phyloP scores from a whole-genome alignment of 179 eudicot genomes.

The Silene noctiflora region DNA sequence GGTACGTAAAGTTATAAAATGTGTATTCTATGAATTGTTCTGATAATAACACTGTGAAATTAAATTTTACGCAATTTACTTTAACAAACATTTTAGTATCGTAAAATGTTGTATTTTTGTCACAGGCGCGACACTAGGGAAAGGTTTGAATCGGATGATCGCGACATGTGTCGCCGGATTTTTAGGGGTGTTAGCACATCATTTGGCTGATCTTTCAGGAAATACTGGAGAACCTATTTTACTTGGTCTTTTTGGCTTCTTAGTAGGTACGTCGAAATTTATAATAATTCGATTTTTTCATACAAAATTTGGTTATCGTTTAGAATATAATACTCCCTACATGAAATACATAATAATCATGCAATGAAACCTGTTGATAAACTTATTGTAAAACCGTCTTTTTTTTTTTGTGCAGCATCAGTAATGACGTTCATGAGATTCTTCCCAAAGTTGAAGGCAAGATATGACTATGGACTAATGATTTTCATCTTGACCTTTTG shows the following conservation, averaged over 20 bases:
- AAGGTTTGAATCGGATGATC: constrained; percentile 48
- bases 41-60: too few species aligned
- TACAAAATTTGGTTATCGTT: background rate
- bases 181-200: constrained; percentile 52
- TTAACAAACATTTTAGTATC: background rate
- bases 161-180: constrained; percentile 50
- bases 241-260: constrained; percentile 42
- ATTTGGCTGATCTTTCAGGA: constrained; percentile 47
- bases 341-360: too few species aligned
- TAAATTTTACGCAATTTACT: too few species aligned
- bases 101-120: background rate
- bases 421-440: constrained; percentile 50
- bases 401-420: constrained; percentile 35
- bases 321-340: too few species aligned
- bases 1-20: constrained; percentile 18
- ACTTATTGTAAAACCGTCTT: too few species aligned
- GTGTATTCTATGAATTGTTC: too few species aligned
- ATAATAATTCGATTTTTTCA: background rate
- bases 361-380: too few species aligned
- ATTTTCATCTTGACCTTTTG: constrained; percentile 60
- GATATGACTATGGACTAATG: constrained; percentile 52
- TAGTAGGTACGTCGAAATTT: constrained; percentile 36
- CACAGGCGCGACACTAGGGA: constrained; percentile 58
- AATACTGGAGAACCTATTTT: constrained; percentile 47
- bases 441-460: constrained; percentile 56